Evolutionary conservation across 2,329 filamentous ascomycete species (phyloP).

Genomic region (Colletotrichum zoysiae): DNA sequence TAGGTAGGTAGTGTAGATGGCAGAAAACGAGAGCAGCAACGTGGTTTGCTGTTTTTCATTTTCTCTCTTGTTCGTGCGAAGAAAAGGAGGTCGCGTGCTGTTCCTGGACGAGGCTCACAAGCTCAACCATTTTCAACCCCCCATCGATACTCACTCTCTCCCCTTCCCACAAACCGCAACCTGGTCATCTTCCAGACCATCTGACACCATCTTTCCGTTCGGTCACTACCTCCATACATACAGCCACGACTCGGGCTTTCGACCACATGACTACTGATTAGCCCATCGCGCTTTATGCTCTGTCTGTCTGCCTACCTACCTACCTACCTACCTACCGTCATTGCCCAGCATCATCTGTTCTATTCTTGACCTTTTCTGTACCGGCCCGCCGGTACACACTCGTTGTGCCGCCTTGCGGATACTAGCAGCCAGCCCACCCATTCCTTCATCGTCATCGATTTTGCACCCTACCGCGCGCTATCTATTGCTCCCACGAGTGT

Average conservation of each 20-base stretch:
- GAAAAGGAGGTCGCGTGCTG: slow-evolving; percentile 38
- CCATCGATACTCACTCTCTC: not conserved
- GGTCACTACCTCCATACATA: not conserved
- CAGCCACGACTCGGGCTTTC: slow-evolving; percentile 10
- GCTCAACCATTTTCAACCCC: slow-evolving; percentile 23
- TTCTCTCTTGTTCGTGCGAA: slow-evolving; percentile 13
- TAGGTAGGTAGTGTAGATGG: too few species aligned
- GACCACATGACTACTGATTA: slow-evolving; percentile 33
- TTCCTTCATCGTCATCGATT: slow-evolving; percentile 34
- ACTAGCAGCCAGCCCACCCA: slow-evolving; percentile 12
- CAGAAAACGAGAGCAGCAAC: not conserved
- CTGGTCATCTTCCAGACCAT: slow-evolving; percentile 17
- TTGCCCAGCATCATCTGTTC: slow-evolving; percentile 24
- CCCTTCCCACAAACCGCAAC: not conserved
- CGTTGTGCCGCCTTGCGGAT: slow-evolving; percentile 15
- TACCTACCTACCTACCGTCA: not conserved
- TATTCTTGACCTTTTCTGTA: slow-evolving; percentile 24
- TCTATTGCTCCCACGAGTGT: slow-evolving; percentile 12
- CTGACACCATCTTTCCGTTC: slow-evolving; percentile 33
- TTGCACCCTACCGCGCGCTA: not conserved
- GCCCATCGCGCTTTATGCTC: slow-evolving; percentile 15
- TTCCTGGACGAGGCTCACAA: slow-evolving; percentile 19
- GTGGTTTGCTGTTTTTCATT: slow-evolving; percentile 12
- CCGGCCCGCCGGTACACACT: slow-evolving; percentile 17
- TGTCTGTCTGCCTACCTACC: not conserved